phyloP scores from a whole-genome alignment of 805 yeast species.

The Metschnikowia vanudenii region DNA sequence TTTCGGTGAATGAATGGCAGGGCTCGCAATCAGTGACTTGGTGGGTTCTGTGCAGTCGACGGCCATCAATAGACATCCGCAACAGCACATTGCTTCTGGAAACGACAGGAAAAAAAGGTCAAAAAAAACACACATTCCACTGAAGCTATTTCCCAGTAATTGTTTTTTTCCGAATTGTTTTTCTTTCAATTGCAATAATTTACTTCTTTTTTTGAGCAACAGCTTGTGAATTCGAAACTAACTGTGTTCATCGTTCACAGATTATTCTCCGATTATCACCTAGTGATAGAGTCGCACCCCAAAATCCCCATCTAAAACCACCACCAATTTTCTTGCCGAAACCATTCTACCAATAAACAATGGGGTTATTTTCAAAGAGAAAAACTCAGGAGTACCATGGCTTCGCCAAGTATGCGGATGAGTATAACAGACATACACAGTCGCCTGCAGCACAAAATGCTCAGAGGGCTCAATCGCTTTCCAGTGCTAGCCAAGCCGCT shows the following conservation, averaged over 20 bases:
- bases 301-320: not conserved
- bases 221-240: too few relatives aligned
- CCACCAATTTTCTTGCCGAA: not conserved
- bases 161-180: not conserved
- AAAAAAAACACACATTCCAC: too few relatives aligned
- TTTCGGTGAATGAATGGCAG: too few relatives aligned
- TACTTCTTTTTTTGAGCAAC: too few relatives aligned
- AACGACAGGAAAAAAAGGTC: not conserved
- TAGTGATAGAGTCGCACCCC: not conserved
- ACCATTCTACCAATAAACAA: not conserved
- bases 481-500: constrained; percentile 42
- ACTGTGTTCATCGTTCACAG: too few relatives aligned
- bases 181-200: too few relatives aligned
- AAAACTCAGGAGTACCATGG: constrained; percentile 28
- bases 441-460: constrained; percentile 19
- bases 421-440: constrained; percentile 22
- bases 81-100: not conserved
- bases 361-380: constrained; percentile 14
- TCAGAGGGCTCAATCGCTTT: constrained; percentile 25
- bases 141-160: too few relatives aligned
- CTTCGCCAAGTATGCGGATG: constrained; percentile 33
- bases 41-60: not conserved
- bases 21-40: not conserved
- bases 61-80: not conserved
- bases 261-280: not conserved